Conservation (phyloP, 768 basidiomycete genomes). For the Trametes cinnabarina region DNA sequence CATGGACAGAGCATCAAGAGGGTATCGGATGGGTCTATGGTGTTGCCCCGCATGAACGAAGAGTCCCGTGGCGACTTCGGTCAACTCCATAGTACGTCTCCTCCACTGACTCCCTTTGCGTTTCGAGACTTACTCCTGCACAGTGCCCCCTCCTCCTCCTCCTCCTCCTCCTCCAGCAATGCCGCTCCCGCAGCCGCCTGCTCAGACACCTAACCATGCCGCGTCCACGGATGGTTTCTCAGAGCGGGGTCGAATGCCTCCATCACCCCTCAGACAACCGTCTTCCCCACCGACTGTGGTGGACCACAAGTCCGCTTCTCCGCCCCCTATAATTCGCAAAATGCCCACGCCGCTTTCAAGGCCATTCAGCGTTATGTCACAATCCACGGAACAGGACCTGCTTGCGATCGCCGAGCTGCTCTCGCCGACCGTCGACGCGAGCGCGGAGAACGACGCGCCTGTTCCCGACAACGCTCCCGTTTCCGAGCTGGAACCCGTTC, state of each 20-base stretch:
- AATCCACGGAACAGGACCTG: constrained; percentile 49
- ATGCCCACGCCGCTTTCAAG: constrained; percentile 31
- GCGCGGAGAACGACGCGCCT: constrained; percentile 23
- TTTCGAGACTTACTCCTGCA: no score
- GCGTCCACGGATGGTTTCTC: constrained; percentile 6
- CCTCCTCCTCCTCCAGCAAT: constrained; percentile 6
- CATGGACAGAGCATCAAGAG: not conserved
- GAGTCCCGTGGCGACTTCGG: not conserved
- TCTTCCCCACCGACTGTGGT: constrained; percentile 1
- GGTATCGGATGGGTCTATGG: constrained; percentile 4
- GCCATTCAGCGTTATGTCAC: constrained; percentile 43
- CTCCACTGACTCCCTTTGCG: no score
- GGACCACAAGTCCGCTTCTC: constrained; percentile 27
- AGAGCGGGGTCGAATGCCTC: constrained; percentile 1
- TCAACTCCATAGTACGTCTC: not conserved
- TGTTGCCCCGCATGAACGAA: constrained; percentile 6
- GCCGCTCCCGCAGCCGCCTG: constrained; percentile 4
- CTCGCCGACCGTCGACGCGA: constrained; percentile 33
- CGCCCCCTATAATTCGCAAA: constrained; percentile 17
- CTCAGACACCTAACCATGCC: not conserved
- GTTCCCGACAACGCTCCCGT: constrained; percentile 19
- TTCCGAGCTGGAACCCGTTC: constrained; percentile 1
- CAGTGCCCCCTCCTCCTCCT: no score
- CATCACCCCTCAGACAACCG: not conserved
- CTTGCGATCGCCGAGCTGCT: constrained; percentile 51